Conservation (phyloP, 805 yeast species). For the Ogataea degrootiae region DNA sequence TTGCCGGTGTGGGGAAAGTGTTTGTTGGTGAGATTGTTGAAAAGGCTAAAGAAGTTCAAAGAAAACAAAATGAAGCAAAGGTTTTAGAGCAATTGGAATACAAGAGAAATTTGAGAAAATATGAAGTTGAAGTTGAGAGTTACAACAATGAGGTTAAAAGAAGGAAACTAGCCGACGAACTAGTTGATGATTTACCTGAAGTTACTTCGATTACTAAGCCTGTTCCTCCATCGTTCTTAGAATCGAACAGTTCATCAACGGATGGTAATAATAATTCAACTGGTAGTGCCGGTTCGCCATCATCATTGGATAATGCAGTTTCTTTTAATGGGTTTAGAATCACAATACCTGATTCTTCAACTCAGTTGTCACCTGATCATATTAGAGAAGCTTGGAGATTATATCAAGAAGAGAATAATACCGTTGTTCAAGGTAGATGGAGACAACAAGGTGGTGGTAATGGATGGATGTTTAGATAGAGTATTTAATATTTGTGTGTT, state of each 20-base stretch:
- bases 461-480: slow-evolving; percentile 61
- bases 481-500: background rate
- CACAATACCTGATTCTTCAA: slow-evolving; percentile 28
- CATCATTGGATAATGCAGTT: background rate
- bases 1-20: slow-evolving; percentile 84
- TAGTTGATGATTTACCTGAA: slow-evolving; percentile 21
- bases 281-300: background rate
- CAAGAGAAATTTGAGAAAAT: slow-evolving; percentile 31
- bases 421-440: slow-evolving; percentile 60
- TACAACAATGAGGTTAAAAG: slow-evolving; percentile 29
- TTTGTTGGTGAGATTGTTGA: slow-evolving; percentile 89
- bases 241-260: background rate
- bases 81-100: slow-evolving; percentile 36
- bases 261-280: slow-evolving; percentile 1
- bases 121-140: slow-evolving; percentile 19
- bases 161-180: slow-evolving; percentile 37
- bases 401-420: slow-evolving; percentile 61
- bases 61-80: slow-evolving; percentile 43
- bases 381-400: slow-evolving; percentile 85
- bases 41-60: slow-evolving; percentile 68
- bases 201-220: slow-evolving; percentile 28
- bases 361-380: slow-evolving; percentile 79
- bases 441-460: slow-evolving; percentile 67
- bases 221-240: slow-evolving; percentile 15
- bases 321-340: slow-evolving; percentile 17